Percentiles rank a stretch among this genome's conserved stretches.
Conservation (phyloP, 768 basidiomycete genomes). For the Albatrellus ellisii region DNA sequence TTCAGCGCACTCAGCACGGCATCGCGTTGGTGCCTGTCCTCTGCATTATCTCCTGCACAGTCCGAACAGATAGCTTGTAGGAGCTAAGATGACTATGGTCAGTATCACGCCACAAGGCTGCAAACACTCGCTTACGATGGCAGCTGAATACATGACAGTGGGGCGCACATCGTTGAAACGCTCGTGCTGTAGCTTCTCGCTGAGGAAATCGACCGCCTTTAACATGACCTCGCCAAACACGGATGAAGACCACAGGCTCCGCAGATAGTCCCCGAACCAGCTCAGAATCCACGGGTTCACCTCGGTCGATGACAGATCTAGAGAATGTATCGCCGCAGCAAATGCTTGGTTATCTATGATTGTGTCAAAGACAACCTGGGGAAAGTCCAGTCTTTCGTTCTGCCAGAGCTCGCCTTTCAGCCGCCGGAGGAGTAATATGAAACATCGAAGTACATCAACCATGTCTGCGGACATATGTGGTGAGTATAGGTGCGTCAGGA, state of each 20-base stretch:
- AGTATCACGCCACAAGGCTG: too few species aligned
- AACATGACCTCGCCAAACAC: conserved; percentile 51
- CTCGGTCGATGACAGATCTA: conserved; percentile 18
- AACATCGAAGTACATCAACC: conserved; percentile 39
- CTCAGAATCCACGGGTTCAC: conserved; percentile 37
- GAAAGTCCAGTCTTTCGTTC: conserved; percentile 56
- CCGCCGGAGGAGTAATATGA: conserved; percentile 46
- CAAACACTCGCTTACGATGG: conserved; percentile 36
- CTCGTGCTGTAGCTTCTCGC: conserved; percentile 72
- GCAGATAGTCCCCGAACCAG: conserved; percentile 56
- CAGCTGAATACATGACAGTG: conserved; percentile 42
- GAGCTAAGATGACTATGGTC: too few species aligned
- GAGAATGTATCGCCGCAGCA: conserved; percentile 28
- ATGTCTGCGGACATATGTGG: conserved; percentile 35
- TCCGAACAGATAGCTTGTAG: conserved; percentile 21
- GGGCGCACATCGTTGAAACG: conserved; percentile 50
- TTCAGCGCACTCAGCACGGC: conserved; percentile 29
- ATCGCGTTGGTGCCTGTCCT: conserved; percentile 18
- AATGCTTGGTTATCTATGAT: conserved; percentile 68
- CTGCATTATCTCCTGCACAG: conserved; percentile 16
- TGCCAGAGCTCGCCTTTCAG: conserved; percentile 51
- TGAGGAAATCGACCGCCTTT: conserved; percentile 58
- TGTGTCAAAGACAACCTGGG: conserved; percentile 67
- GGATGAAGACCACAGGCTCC: conserved; percentile 35
- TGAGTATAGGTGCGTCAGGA: not conserved